Evolutionary conservation across 805 yeast genomes (phyloP).

Genomic region (Saturnispora ahearnii): DNA sequence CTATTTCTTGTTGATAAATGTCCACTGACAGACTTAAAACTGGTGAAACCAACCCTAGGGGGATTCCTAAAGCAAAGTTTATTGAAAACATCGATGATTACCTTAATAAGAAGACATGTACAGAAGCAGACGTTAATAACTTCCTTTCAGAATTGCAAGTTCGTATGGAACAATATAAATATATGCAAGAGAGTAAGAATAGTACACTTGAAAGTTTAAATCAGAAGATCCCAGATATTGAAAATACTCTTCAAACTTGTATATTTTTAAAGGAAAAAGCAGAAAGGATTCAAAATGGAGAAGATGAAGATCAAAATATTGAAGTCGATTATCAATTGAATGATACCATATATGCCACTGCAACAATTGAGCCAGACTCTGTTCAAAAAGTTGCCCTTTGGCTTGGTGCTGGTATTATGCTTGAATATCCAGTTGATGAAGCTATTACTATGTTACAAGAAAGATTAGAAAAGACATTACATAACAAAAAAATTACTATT

Average conservation of each 20-base stretch:
- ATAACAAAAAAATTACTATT: conserved; percentile 51
- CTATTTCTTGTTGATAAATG: conserved; percentile 4
- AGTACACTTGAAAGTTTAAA: conserved; percentile 44
- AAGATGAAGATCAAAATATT: conserved; percentile 32
- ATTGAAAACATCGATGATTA: conserved; percentile 73
- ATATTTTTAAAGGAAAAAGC: conserved; percentile 45
- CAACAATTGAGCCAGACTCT: conserved; percentile 53
- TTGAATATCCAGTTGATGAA: conserved; percentile 86
- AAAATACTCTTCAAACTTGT: conserved; percentile 73
- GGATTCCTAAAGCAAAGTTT: conserved; percentile 95
- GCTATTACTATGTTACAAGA: conserved; percentile 62
- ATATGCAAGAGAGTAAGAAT: conserved; percentile 59
- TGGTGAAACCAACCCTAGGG: conserved; percentile 72
- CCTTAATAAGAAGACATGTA: conserved; percentile 37
- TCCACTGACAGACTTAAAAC: conserved; percentile 32
- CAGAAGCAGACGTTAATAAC: conserved; percentile 29
- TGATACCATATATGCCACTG: conserved; percentile 85
- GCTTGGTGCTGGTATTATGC: conserved; percentile 98
- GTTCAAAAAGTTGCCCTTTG: conserved; percentile 64
- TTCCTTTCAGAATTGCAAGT: conserved; percentile 74
- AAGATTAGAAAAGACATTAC: conserved; percentile 55
- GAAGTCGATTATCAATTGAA: conserved; percentile 79
- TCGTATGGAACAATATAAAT: conserved; percentile 80
- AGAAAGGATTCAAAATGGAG: conserved; percentile 26
- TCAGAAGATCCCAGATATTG: conserved; percentile 83